Evolutionary conservation across 805 yeast genomes (phyloP), one percentile per base, ranked within the genome.

Genomic region (Yarrowia porcina): DNA sequence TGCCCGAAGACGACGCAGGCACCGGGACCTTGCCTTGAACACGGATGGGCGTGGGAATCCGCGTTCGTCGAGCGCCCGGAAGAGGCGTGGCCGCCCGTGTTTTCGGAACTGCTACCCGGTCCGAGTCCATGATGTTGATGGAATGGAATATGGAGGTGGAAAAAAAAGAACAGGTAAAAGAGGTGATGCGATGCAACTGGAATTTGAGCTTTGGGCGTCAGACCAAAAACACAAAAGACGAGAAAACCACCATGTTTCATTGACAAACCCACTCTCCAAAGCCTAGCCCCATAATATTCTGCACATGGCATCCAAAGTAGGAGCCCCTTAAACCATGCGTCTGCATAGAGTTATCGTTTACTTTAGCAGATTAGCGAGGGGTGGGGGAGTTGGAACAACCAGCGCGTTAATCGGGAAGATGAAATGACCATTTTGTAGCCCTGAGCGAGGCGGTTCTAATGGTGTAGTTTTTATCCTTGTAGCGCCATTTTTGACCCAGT

Each of bases 261-360:
- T 45, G n/a, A n/a, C 28, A 25, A 25, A 25, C 36, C 18, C 18
- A 45, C 52, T 27, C 52, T 28, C 36, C 12, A 21, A 28, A 17
- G 52, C 20, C 50, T 45, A 45, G 36, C 33, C 35, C 52, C 52
- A 45, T 45, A 45, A 45, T 45, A 45, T 27, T 45, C 36, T 45
- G 52, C 52, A 45, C 52, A 11, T 3, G 20, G 45, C 20, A n/a
- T 18, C 35, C 50, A 27, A 44, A 28, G 50, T 45, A 45, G 52
- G 49, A 45, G 36, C 52, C 52, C 52, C 52, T 45, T 45, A 13
- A 45, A 45, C 36, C 36, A 18, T 28, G n/a, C n/a, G 18, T 4
- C 28, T 2, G 45, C 45, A 8, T 41, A 3, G 30, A 30, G 52
- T 45, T 45, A 30, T 28, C 36, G 36, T 18, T 45, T 45, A 45